A percentile compares a stretch with the other conserved stretches of the same genome.
These are phyloP conservation scores for Diutina scorzettiae DNA, from an alignment of 1,139 yeast species.

Conservation along the genomic window DNA sequence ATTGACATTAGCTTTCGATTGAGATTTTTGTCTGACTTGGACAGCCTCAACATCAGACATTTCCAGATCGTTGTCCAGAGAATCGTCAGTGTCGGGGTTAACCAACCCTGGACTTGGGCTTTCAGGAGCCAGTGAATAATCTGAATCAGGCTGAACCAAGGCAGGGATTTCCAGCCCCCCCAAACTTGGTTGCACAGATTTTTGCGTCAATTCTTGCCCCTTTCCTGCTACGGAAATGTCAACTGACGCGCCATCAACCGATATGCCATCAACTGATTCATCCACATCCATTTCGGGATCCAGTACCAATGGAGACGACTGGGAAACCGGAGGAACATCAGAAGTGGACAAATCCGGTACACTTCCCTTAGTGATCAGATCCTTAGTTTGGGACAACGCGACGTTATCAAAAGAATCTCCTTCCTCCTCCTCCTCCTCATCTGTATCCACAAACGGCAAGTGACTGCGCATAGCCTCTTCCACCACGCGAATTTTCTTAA, in stretches of 20 bases:
- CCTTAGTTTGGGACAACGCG: neutral
- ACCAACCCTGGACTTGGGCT: neutral
- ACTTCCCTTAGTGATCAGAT: too few relatives aligned
- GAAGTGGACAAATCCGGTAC: too few relatives aligned
- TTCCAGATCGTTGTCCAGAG: neutral
- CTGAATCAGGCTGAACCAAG: neutral
- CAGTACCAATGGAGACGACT: neutral
- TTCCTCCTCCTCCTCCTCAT: neutral
- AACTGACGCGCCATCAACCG: too few relatives aligned
- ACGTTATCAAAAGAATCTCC: constrained; percentile 1
- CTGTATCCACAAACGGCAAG: neutral
- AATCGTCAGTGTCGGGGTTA: neutral
- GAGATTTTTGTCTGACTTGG: neutral
- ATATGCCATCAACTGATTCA: neutral
- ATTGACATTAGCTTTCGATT: too few relatives aligned
- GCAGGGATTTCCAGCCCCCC: neutral
- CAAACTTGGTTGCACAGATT: too few relatives aligned
- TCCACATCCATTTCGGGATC: too few relatives aligned
- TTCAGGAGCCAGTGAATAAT: neutral
- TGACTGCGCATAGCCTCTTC: neutral
- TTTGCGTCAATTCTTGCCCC: too few relatives aligned
- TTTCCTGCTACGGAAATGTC: too few relatives aligned
- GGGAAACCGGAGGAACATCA: neutral
- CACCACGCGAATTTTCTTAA: constrained; percentile 1
- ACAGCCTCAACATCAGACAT: neutral